Conservation (phyloP, 169 alveolate species). For the Besnoitia besnoiti region DNA sequence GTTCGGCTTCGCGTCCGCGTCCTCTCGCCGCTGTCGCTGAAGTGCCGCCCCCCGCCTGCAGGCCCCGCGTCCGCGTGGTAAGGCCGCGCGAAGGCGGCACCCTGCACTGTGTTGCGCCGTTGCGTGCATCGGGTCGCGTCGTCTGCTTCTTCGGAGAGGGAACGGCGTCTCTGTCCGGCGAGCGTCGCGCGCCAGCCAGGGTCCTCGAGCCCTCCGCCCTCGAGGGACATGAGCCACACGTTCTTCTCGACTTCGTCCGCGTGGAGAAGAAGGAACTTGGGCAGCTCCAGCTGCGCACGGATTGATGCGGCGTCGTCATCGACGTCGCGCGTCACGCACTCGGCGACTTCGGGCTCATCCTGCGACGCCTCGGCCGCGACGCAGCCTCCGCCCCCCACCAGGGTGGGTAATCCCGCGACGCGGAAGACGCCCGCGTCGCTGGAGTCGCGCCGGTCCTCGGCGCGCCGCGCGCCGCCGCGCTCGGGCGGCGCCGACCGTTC, state of each 20-base stretch:
- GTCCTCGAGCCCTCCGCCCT: background rate
- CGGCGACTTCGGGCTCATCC: conserved; percentile 18
- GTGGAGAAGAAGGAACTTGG: background rate
- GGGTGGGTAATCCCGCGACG: background rate
- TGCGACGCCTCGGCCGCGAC: background rate
- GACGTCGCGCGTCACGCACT: conserved; percentile 32
- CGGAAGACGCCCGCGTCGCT: background rate
- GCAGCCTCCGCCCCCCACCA: background rate
- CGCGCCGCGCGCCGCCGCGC: background rate
- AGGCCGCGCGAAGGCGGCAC: no score
- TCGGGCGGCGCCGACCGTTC: no score
- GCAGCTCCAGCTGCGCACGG: conserved; percentile 37
- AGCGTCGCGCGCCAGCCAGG: background rate
- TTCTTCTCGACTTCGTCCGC: conserved; percentile 34
- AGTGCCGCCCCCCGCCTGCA: no score
- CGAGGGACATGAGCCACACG: conserved; percentile 24
- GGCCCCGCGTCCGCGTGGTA: no score
- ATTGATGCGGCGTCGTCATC: conserved; percentile 36
- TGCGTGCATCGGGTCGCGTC: no score
- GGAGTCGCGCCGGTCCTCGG: no score
- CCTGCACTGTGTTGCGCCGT: no score
- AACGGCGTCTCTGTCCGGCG: no score
- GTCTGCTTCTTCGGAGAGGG: background rate
- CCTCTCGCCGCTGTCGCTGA: no score
- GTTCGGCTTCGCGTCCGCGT: no score